phyloP scores from a whole-genome alignment of 2,329 filamentous ascomycete species.

The Epicoccum nigrum region DNA sequence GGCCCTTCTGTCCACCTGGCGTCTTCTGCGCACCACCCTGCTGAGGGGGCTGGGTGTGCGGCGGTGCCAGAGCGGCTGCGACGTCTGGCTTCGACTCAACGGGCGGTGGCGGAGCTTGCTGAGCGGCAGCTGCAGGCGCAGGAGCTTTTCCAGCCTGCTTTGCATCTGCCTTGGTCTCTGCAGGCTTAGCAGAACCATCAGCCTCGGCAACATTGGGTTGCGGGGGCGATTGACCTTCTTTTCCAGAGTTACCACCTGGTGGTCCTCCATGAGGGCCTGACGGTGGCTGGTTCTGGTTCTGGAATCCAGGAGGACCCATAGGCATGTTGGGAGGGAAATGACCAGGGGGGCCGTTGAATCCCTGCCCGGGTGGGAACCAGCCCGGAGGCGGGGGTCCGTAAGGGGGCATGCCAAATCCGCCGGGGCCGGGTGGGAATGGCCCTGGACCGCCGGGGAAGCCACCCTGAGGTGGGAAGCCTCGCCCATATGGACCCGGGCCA shows the following conservation, averaged over 20 bases:
- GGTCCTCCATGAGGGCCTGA: slow-evolving; percentile 46
- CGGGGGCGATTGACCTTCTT: slow-evolving; percentile 36
- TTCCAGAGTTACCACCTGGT: slow-evolving; percentile 39
- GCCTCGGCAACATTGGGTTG: slow-evolving; percentile 52
- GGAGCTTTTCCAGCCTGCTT: slow-evolving; percentile 44
- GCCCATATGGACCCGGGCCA: slow-evolving; percentile 44
- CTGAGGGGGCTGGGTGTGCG: slow-evolving; percentile 47
- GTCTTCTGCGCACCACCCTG: slow-evolving; percentile 45
- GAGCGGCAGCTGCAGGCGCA: slow-evolving; percentile 51
- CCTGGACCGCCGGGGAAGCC: slow-evolving; percentile 52
- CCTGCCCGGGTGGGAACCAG: slow-evolving; percentile 80
- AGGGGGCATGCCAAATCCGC: slow-evolving; percentile 71
- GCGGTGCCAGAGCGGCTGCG: slow-evolving; percentile 61
- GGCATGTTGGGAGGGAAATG: slow-evolving; percentile 67
- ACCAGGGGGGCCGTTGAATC: slow-evolving; percentile 72
- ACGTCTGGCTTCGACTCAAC: slow-evolving; percentile 71
- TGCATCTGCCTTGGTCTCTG: slow-evolving; percentile 61
- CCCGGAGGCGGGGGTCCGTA: slow-evolving; percentile 72
- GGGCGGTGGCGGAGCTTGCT: slow-evolving; percentile 66
- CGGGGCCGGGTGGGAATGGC: slow-evolving; percentile 56
- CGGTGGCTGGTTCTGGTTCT: slow-evolving; percentile 48
- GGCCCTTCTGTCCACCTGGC: slow-evolving; percentile 54
- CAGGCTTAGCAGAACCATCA: slow-evolving; percentile 54
- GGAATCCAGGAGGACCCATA: slow-evolving; percentile 61
- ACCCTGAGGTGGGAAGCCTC: slow-evolving; percentile 54